These are phyloP conservation scores for Lentinula aciculospora DNA, from an alignment of 768 basidiomycete species.

Conservation along the genomic window DNA sequence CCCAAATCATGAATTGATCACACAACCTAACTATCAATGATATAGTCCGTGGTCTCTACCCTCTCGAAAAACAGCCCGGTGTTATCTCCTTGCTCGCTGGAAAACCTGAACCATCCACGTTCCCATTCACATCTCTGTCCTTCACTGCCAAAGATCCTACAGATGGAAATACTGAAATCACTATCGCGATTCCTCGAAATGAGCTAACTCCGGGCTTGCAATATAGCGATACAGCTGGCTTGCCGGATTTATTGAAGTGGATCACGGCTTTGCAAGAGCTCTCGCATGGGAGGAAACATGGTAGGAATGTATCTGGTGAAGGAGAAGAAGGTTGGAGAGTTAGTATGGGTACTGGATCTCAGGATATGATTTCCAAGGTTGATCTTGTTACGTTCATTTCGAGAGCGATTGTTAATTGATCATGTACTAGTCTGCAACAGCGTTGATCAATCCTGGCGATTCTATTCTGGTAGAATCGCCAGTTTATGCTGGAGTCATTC, in stretches of 20 bases:
- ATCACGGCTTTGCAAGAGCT: slow-evolving; percentile 63
- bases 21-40: not conserved
- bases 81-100: slow-evolving; percentile 78
- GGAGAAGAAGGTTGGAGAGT: slow-evolving; percentile 63
- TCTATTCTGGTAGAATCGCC: slow-evolving; percentile 78
- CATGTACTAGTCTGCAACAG: slow-evolving; percentile 52
- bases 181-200: slow-evolving; percentile 47
- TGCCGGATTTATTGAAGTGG: slow-evolving; percentile 63
- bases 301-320: slow-evolving; percentile 10
- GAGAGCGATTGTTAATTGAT: not conserved
- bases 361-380: slow-evolving; percentile 88
- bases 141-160: slow-evolving; percentile 52
- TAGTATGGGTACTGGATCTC: slow-evolving; percentile 78
- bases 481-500: slow-evolving; percentile 72
- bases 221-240: slow-evolving; percentile 68
- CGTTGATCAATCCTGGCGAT: slow-evolving; percentile 76
- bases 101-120: slow-evolving; percentile 86
- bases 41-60: slow-evolving; percentile 65
- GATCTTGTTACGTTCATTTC: slow-evolving; percentile 9
- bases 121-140: slow-evolving; percentile 82
- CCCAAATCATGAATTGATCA: not conserved
- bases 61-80: slow-evolving; percentile 46
- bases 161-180: slow-evolving; percentile 36
- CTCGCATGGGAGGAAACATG: slow-evolving; percentile 56
- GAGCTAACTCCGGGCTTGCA: slow-evolving; percentile 71